These are phyloP conservation scores for Mortierella alpina DNA, from an alignment of 192 early-diverging fungal genomes.

Conservation along the genomic window DNA sequence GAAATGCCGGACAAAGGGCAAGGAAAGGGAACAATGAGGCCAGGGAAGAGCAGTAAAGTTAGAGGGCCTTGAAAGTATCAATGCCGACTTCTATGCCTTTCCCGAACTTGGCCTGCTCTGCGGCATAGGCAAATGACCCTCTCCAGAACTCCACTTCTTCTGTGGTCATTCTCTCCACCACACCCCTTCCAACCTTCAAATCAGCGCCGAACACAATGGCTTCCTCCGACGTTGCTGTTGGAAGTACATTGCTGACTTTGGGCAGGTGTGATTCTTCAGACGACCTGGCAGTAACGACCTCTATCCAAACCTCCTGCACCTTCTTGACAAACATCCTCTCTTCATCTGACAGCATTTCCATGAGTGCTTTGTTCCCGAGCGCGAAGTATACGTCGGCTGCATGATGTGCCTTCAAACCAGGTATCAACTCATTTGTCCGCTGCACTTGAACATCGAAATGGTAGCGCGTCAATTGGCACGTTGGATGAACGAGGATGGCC, in stretches of 20 bases:
- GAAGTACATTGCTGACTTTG: not conserved
- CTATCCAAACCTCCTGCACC: constrained; percentile 10
- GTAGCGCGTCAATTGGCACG: constrained; percentile 12
- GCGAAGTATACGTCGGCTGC: constrained; percentile 4
- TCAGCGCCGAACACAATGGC: constrained; percentile 11
- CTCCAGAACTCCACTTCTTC: constrained; percentile 16
- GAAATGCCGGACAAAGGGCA: too few relatives aligned
- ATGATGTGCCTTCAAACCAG: constrained; percentile 7
- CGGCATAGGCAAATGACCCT: not conserved
- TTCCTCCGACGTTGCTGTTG: not conserved
- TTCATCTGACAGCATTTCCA: not conserved
- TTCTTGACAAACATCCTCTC: not conserved
- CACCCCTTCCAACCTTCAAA: not conserved
- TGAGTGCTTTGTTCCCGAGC: not conserved
- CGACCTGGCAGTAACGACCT: constrained; percentile 2
- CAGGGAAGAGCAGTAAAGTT: too few relatives aligned
- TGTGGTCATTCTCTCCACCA: not conserved
- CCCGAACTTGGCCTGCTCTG: not conserved
- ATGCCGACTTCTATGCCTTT: not conserved
- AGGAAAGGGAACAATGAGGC: too few relatives aligned
- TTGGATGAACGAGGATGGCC: not conserved
- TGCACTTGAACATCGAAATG: constrained; percentile 3
- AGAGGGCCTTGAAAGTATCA: not conserved
- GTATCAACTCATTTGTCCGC: not conserved
- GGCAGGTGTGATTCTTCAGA: constrained; percentile 2